phyloP scores from a whole-genome alignment of 495 filamentous ascomycete species.

The Saxophila tyrrhenica region DNA sequence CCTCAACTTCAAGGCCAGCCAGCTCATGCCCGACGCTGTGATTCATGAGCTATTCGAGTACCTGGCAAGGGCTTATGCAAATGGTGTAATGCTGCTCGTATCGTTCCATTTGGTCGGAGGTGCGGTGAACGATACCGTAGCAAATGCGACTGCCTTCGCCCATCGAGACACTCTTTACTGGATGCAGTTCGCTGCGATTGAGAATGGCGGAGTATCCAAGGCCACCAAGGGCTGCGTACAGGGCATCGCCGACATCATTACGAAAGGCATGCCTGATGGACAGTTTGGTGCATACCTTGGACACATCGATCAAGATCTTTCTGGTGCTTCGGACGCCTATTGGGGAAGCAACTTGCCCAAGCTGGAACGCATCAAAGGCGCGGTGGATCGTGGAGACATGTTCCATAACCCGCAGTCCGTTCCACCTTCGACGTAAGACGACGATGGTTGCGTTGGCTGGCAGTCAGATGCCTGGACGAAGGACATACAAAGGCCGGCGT shows the following conservation, averaged over 20 bases:
- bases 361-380: background rate
- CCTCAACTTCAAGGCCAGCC: background rate
- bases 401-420: slow-evolving; percentile 23
- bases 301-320: background rate
- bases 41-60: background rate
- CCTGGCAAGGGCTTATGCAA: background rate
- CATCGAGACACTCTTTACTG: background rate
- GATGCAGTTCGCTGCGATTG: background rate
- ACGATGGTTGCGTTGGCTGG: too few relatives aligned
- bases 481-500: too few relatives aligned
- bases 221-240: background rate
- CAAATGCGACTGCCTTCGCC: background rate
- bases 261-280: background rate
- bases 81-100: background rate
- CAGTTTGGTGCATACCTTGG: background rate
- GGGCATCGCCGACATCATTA: background rate
- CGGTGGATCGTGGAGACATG: background rate
- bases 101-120: background rate
- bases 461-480: too few relatives aligned
- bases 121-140: background rate
- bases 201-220: background rate
- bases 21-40: background rate
- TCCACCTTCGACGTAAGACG: too few relatives aligned
- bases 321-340: background rate
- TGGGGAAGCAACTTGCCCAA: background rate